These are phyloP conservation scores for Vickermania ingenoplastis DNA, from an alignment of 208 protist species.

Conservation along the genomic window DNA sequence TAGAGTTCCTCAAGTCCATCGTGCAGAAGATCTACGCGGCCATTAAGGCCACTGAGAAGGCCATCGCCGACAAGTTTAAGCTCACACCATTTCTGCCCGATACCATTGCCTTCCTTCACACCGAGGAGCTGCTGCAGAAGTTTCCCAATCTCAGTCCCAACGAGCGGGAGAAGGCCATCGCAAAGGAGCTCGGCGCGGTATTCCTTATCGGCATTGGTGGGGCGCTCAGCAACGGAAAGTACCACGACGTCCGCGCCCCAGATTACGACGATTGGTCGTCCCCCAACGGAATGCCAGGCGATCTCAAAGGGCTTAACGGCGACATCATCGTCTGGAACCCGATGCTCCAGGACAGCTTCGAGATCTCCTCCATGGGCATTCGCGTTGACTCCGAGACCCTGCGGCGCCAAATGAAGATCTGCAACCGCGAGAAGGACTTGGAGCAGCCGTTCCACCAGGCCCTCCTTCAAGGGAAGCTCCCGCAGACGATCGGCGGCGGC, in stretches of 20 bases:
- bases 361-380: constrained; percentile 90
- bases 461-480: constrained; percentile 65
- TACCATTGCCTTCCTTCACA: constrained; percentile 78
- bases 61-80: constrained; percentile 38
- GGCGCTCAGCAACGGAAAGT: constrained; percentile 62
- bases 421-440: constrained; percentile 47
- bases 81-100: constrained; percentile 53
- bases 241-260: constrained; percentile 77
- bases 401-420: constrained; percentile 61
- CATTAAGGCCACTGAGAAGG: constrained; percentile 57
- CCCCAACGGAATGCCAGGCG: constrained; percentile 29
- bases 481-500: constrained; percentile 79
- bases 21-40: constrained; percentile 65
- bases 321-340: constrained; percentile 88
- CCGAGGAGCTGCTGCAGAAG: constrained; percentile 68
- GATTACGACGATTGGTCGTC: constrained; percentile 92
- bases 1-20: constrained; percentile 57
- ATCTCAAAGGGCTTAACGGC: constrained; percentile 74
- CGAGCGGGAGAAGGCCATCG: constrained; percentile 62
- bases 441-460: constrained; percentile 66
- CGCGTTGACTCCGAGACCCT: constrained; percentile 79
- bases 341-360: constrained; percentile 67
- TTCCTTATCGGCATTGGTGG: constrained; percentile 87
- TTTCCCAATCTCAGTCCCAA: constrained; percentile 79
- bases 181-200: constrained; percentile 74